Conservation (phyloP, 768 basidiomycete genomes). For the Naganishia onofrii region DNA sequence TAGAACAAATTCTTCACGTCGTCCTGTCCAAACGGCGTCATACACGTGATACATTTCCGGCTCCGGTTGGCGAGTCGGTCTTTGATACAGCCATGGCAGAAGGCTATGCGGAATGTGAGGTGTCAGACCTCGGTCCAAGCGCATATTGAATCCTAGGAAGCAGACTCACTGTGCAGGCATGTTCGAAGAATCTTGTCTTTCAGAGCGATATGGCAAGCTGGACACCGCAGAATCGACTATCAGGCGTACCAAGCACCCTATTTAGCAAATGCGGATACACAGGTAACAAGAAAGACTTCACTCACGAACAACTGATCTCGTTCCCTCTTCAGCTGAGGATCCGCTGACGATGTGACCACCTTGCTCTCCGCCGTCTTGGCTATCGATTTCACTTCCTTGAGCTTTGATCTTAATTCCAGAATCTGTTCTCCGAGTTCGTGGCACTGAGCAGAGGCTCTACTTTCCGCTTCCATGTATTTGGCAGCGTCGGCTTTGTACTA, state of each 20-base stretch:
- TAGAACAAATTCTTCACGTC: slow-evolving; percentile 34
- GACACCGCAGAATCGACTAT: slow-evolving; percentile 31
- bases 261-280: background rate
- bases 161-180: slow-evolving; percentile 30
- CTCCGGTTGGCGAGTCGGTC: slow-evolving; percentile 26
- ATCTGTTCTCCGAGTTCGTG: slow-evolving; percentile 21
- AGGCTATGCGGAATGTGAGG: slow-evolving; percentile 2
- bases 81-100: slow-evolving; percentile 32
- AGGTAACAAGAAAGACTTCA: background rate
- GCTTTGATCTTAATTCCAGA: slow-evolving; percentile 7
- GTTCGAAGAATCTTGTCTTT: slow-evolving; percentile 30
- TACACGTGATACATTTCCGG: slow-evolving; percentile 33
- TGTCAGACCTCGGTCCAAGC: background rate
- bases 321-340: slow-evolving; percentile 28
- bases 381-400: slow-evolving; percentile 12
- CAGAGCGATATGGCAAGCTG: slow-evolving; percentile 27
- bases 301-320: slow-evolving; percentile 34
- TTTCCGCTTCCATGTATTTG: slow-evolving; percentile 24
- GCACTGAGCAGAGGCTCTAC: slow-evolving; percentile 22
- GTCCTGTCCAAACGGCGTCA: slow-evolving; percentile 31
- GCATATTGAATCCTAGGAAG: background rate
- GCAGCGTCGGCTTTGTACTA: slow-evolving; percentile 21
- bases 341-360: slow-evolving; percentile 15
- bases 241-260: too few relatives aligned
- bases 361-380: slow-evolving; percentile 23